Base-by-base conservation (phyloP, 495 filamentous ascomycete genomes). In the Aspergillus carlsbadensis region DNA sequence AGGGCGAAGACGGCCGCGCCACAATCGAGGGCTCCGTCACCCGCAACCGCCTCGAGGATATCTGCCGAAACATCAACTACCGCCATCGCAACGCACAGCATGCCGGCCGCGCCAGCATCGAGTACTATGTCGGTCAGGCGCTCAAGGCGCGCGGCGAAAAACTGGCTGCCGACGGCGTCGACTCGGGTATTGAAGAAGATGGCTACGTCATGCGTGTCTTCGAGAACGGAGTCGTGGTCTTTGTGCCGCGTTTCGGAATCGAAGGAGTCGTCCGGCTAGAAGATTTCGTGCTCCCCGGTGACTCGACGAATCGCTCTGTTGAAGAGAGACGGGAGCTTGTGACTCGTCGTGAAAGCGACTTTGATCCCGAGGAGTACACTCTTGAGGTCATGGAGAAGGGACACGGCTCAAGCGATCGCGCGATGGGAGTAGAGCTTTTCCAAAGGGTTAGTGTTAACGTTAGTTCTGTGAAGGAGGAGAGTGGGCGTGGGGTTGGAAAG, bases 61-160 rank as follows among this genome's bases (percentile, higher is more conserved):
- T 98, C 10, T 97, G 94, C 83, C 91, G 89, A 70, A 98, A 98
- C 75, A 95, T 98, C 82, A 98, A 98, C 70, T 86, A 92, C 20
- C 88, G 95, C 2, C 95, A 98, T 68, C 87, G 94, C 54, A 98
- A 98, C 67, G 94, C 95, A 18, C 94, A 98, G 72, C 84, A 94
- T 67, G 95, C 95, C 3, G 95, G 91, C 15, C 84, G 94, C 46
- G 91, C 95, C 31, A 91, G 87, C 61, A 88, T 98, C 56, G 91
- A 96, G 61, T 98, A 96, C 71, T 98, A 98, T 68, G 94, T 98
- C 7, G 94, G 94, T 0, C 94, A 98, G 71, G 90, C 92, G 2
- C 84, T 98, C 33, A 94, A 94, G 71, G 90, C 91, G 13, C 84
- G 87, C 36, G 83, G 91, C 10, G 78, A 80, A 63, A 77, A 74